These are phyloP conservation scores for Tarenaya hassleriana DNA, from an alignment of 345 rosid species.

Conservation along the genomic window DNA sequence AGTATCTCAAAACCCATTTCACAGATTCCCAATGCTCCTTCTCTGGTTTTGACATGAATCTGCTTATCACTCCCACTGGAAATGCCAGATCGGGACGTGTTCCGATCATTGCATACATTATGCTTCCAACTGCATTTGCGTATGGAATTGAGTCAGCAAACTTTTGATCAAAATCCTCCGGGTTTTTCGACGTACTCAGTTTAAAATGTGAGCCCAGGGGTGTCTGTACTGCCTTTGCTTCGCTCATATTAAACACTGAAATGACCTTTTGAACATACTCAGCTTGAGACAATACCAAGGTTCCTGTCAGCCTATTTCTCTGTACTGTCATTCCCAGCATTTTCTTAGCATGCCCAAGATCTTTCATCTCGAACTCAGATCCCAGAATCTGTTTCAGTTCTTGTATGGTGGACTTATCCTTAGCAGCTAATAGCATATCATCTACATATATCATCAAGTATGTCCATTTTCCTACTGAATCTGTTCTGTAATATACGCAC, in stretches of 20 bases:
- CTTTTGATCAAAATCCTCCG: too few species aligned
- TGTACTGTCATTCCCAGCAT: background rate
- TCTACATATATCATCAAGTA: background rate
- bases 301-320: background rate
- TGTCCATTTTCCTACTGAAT: background rate
- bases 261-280: background rate
- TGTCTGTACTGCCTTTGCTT: background rate
- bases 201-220: background rate
- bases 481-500: background rate
- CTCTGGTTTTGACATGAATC: background rate
- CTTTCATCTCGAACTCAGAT: background rate
- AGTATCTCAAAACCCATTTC: background rate
- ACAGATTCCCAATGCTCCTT: constrained; percentile 2
- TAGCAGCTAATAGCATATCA: background rate
- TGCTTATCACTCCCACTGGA: background rate
- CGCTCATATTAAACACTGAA: background rate
- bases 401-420: background rate
- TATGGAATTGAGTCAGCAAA: too few species aligned
- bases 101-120: too few species aligned
- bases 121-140: too few species aligned
- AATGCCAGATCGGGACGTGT: background rate
- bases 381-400: background rate
- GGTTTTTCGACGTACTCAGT: too few species aligned
- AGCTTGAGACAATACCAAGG: background rate
- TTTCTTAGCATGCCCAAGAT: background rate